Evolutionary conservation across 148 eudicot species (phyloP).

Genomic region (Drosera capensis): DNA sequence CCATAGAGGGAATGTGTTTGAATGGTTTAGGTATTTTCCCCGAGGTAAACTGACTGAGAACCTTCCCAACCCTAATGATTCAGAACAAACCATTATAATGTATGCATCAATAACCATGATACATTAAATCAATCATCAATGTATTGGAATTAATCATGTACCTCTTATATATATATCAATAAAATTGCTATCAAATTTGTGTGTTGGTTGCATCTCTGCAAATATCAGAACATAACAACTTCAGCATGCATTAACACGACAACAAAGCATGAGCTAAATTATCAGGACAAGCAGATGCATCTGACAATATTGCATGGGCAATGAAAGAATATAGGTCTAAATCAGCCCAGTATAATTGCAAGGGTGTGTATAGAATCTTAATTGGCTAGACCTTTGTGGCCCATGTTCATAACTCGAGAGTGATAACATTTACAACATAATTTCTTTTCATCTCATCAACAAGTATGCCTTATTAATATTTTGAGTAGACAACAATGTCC

Average conservation of each 20-base stretch:
- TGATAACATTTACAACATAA: too few relatives aligned
- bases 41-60: constrained; percentile 52
- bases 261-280: constrained; percentile 4
- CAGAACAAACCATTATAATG: too few relatives aligned
- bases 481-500: not conserved
- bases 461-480: too few relatives aligned
- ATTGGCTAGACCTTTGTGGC: too few relatives aligned
- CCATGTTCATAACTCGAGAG: too few relatives aligned
- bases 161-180: constrained; percentile 72
- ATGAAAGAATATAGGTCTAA: too few relatives aligned
- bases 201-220: constrained; percentile 31
- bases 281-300: not conserved
- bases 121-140: not conserved
- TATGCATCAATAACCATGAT: not conserved
- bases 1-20: constrained; percentile 48
- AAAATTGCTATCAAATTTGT: constrained; percentile 47
- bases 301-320: too few relatives aligned
- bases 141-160: constrained; percentile 9
- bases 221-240: constrained; percentile 4
- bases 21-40: constrained; percentile 85
- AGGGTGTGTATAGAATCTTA: too few relatives aligned
- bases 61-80: constrained; percentile 79
- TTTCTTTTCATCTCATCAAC: too few relatives aligned
- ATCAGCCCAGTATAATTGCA: too few relatives aligned
- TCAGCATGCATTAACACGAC: not conserved